Base-by-base conservation (phyloP, 2,329 filamentous ascomycete genomes). In the Stemphylium beticola region DNA sequence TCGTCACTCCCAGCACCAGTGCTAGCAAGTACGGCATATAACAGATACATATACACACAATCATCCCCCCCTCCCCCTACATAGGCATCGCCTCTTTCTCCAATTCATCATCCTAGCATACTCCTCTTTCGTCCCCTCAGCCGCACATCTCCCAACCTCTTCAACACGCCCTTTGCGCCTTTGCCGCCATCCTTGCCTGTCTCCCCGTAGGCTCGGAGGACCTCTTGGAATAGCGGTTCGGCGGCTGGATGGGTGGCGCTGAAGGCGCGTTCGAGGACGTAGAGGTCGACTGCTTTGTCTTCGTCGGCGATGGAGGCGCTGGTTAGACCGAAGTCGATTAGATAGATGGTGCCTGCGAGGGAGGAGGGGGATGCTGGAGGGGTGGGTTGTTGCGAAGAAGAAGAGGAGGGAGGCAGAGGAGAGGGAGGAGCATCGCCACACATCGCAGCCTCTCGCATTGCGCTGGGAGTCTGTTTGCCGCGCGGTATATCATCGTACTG, bases 311-410 rank as follows among this genome's bases (percentile, higher is more conserved):
- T 78, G 58, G 87, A 91, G 76, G 93, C 89, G 64, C 85, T 88
- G 12, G 93, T 92, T 17, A 99, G 85, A 0, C 95, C 95, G 71
- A 99, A 96, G 78, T 99, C 95, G 73, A 98, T 98, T 33, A 98
- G 81, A 18, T 96, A 87, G 53, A 99, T 84, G 48, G 96, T 89
- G 2, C 92, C 93, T 1, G 85, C 81, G 52, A 84, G 71, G 3
- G 66, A 53, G 2, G 68, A 0, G 9, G 38, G 66, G 69, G 40
- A 33, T 38, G 15, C 15, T 20, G 47, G 8, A 7, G 24, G 4
- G 24, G 8, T 5, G 4, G 24, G 24, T 26, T 4, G 24, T 10
- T 29, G 26, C 26, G 50, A 24, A 37, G 38, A 14, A 53, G 22
- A 4, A 52, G 17, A 9, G 40, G 34, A 29, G 44, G 32, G 2